Conservation (phyloP, 2,329 filamentous ascomycete genomes). For the Colletotrichum spaethianum region DNA sequence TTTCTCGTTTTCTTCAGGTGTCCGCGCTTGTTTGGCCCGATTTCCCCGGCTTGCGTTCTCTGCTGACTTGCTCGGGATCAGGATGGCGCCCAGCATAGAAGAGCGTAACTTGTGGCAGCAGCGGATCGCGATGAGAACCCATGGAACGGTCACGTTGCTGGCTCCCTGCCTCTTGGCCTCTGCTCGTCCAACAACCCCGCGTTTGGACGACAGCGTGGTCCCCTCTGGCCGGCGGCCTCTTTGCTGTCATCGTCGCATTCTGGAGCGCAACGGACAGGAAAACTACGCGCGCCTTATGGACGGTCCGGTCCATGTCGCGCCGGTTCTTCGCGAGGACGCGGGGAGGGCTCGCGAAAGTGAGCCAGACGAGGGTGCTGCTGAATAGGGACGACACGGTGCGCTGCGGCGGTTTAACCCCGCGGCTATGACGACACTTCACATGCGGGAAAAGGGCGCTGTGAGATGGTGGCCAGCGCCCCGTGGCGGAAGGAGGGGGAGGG, state of each 20-base stretch:
- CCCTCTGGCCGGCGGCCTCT: not conserved
- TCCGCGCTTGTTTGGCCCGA: not conserved
- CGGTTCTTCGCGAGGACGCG: not conserved
- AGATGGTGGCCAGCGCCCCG: not conserved
- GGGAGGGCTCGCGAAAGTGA: not conserved
- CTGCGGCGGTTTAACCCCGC: slow-evolving; percentile 5
- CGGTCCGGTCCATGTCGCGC: not conserved
- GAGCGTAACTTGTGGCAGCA: not conserved
- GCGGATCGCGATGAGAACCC: not conserved
- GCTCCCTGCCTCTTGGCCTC: not conserved
- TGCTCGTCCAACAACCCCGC: not conserved
- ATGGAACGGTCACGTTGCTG: not conserved
- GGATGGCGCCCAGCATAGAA: not conserved
- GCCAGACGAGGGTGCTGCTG: not conserved
- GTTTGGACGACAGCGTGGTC: not conserved
- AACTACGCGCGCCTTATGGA: not conserved
- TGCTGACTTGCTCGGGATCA: not conserved
- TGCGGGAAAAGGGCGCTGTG: slow-evolving; percentile 5
- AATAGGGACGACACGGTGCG: not conserved
- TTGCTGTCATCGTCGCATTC: not conserved
- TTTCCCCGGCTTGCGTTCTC: not conserved
- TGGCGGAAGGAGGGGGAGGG: slow-evolving; percentile 37
- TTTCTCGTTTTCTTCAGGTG: not conserved
- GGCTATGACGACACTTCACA: slow-evolving; percentile 40
- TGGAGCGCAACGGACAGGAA: not conserved